phyloP scores from a whole-genome alignment of 2,329 filamentous ascomycete species.

The Calonectria henricotiae region DNA sequence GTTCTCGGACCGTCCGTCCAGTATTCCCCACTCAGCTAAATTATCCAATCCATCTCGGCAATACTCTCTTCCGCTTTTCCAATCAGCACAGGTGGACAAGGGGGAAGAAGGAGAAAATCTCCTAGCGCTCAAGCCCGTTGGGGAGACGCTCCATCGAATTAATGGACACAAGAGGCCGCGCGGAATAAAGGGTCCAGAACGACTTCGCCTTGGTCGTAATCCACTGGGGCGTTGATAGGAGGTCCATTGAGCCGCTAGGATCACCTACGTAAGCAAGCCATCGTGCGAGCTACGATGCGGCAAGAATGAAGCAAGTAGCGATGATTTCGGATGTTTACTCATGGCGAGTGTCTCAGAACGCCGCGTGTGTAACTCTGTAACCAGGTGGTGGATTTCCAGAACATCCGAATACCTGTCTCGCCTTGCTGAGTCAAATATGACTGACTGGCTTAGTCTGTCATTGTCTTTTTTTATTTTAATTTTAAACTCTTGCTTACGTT shows the following conservation, averaged over 20 bases:
- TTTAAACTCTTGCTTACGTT: neutral
- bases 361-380: constrained; percentile 5
- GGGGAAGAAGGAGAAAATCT: constrained; percentile 1
- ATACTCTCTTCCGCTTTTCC: neutral
- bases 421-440: neutral
- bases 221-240: neutral
- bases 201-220: neutral
- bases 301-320: neutral
- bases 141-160: neutral
- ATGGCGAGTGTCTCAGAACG: constrained; percentile 6
- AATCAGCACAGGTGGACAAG: constrained; percentile 1
- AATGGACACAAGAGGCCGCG: neutral
- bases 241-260: neutral
- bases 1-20: constrained; percentile 15
- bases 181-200: constrained; percentile 30
- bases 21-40: constrained; percentile 2
- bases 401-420: neutral
- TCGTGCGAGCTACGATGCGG: neutral
- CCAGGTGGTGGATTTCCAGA: constrained; percentile 14
- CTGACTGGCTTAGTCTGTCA: neutral
- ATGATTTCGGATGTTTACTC: constrained; percentile 16
- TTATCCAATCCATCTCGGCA: neutral
- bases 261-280: constrained; percentile 26
- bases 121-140: constrained; percentile 18
- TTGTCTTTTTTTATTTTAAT: neutral